Base-by-base conservation (phyloP, 2,329 filamentous ascomycete species). In the Talaromyces albobiverticillius region DNA sequence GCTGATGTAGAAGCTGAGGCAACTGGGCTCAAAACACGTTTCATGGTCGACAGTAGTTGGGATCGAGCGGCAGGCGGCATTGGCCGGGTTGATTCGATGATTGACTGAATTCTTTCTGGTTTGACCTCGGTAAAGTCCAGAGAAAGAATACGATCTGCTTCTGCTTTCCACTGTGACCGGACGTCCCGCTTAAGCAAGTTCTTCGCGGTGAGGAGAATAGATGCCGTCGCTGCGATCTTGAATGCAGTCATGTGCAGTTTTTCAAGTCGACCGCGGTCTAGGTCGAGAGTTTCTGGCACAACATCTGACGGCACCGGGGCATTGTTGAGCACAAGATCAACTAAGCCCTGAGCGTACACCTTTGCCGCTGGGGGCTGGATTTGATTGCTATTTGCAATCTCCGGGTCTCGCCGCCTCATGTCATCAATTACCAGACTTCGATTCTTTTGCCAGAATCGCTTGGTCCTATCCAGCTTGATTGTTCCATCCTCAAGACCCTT, bases 171-270 rank as follows among this genome's bases (percentile, higher is more conserved):
- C 54, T 83, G 80, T 13, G 79, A 80, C 49, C 84, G 80, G 5
- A 83, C 79, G 64, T 86, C 84, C 7, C 84, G 81, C 62, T 84
- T 84, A 29, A 87, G 77, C 3, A 86, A 71, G 55, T 85, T 86
- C 71, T 87, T 87, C 8, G 83, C 83, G 0, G 82, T 86, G 32
- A 87, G 73, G 3, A 87, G 71, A 51, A 86, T 83, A 5, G 82
- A 80, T 25, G 82, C 82, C 25, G 84, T 81, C 11, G 82, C 81
- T 2, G 82, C 79, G 56, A 86, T 80, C 52, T 81, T 77, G 55
- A 84, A 76, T 1, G 77, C 76, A 40, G 79, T 76, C 50, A 77
- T 73, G 49, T 83, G 79, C 42, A 85, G 73, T 34, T 73, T 72
- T 11, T 73, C 71, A 18, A 86, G 70, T 25, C 84, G 79, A 10